phyloP scores from a whole-genome alignment of 2,329 filamentous ascomycete genomes.

The Dothiorella sarmentorum region DNA sequence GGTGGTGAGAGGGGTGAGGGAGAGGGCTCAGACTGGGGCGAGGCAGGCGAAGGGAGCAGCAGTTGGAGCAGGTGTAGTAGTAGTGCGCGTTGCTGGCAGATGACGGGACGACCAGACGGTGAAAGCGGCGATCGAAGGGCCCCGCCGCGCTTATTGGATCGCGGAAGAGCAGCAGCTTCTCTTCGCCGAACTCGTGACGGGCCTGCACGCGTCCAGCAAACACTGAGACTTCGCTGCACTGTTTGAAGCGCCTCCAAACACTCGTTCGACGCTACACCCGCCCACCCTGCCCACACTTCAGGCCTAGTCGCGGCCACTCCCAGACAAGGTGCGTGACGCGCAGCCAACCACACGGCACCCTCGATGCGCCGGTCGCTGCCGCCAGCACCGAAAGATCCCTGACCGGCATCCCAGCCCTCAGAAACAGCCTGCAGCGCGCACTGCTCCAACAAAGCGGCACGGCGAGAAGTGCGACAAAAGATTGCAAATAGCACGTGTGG shows the following conservation, averaged over 20 bases:
- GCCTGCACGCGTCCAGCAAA: slow-evolving; percentile 5
- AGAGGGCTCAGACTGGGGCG: neutral
- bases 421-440: slow-evolving; percentile 6
- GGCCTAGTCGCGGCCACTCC: neutral
- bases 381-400: neutral
- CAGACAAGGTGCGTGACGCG: neutral
- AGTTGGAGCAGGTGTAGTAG: too few relatives aligned
- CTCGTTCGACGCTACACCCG: neutral
- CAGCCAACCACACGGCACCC: neutral
- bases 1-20: neutral
- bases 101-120: slow-evolving; percentile 8
- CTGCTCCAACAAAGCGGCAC: neutral
- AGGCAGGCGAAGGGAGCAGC: neutral
- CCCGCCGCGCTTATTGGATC: slow-evolving; percentile 4
- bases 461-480: neutral
- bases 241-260: neutral
- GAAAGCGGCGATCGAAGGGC: slow-evolving; percentile 10
- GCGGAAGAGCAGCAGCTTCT: neutral
- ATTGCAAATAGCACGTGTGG: neutral
- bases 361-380: neutral
- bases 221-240: neutral
- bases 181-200: slow-evolving; percentile 10
- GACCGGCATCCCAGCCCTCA: neutral
- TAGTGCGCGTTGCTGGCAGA: neutral
- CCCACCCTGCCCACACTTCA: neutral